Percentiles rank a stretch among this genome's conserved stretches.
Conservation (phyloP, 805 yeast genomes). For the Metschnikowia lochheadii region DNA sequence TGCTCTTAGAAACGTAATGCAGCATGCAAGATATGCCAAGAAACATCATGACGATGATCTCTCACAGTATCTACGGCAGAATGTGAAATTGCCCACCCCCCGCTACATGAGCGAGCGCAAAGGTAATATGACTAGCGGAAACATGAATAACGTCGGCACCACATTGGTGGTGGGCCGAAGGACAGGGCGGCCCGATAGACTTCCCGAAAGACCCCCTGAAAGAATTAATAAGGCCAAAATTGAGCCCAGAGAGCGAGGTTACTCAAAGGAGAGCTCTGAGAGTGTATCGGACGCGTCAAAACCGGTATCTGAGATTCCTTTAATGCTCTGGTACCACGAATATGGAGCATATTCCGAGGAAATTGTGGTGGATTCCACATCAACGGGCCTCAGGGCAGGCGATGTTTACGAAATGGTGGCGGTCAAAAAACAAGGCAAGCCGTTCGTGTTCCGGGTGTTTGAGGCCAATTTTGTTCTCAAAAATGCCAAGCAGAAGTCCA, state of each 20-base stretch:
- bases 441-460: constrained; percentile 12
- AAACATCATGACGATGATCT: constrained; percentile 5
- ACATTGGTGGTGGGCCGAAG: constrained; percentile 16
- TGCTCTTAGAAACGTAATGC: constrained; percentile 4
- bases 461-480: constrained; percentile 12
- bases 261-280: constrained; percentile 1
- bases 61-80: constrained; percentile 15
- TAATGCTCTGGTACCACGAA: constrained; percentile 63
- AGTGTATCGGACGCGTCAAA: not conserved
- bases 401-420: constrained; percentile 57
- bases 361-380: constrained; percentile 57
- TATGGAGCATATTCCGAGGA: constrained; percentile 51
- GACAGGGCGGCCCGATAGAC: not conserved
- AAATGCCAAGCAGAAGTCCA: constrained; percentile 19
- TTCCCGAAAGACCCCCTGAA: not conserved
- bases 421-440: constrained; percentile 1
- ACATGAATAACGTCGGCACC: constrained; percentile 16
- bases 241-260: not conserved
- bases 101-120: constrained; percentile 7
- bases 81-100: not conserved
- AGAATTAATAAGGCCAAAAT: not conserved
- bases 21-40: constrained; percentile 9
- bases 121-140: constrained; percentile 12
- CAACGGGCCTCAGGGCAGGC: constrained; percentile 67
- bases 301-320: not conserved